Conservation (phyloP, 129 eudicot genomes). For the Flaveria bidentis region DNA sequence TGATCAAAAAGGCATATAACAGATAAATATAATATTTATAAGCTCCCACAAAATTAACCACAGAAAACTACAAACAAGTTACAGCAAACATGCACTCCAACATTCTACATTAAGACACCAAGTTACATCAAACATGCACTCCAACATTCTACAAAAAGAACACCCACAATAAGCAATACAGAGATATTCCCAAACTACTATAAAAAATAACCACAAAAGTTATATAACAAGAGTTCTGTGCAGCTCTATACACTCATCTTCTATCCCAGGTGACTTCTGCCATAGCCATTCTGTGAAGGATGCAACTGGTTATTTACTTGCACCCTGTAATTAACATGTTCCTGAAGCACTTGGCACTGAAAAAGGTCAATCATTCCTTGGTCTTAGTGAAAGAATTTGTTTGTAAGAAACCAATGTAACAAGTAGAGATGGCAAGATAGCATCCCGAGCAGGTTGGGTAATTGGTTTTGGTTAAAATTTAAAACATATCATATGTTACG, state of each 20-base stretch:
- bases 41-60: constrained; percentile 20
- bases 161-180: constrained; percentile 25
- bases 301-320: constrained; percentile 7
- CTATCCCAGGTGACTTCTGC: constrained; percentile 26
- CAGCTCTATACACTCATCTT: constrained; percentile 30
- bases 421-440: constrained; percentile 16
- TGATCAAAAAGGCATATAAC: constrained; percentile 3
- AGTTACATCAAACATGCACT: constrained; percentile 9
- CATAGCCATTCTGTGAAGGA: constrained; percentile 22
- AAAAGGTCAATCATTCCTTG: background rate
- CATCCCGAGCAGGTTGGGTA: background rate
- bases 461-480: background rate
- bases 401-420: background rate
- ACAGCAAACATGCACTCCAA: constrained; percentile 14
- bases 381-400: background rate
- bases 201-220: constrained; percentile 15
- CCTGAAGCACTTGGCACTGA: background rate
- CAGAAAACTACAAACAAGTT: constrained; percentile 7
- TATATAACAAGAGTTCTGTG: constrained; percentile 23
- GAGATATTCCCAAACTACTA: constrained; percentile 9
- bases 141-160: constrained; percentile 22
- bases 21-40: background rate
- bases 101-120: constrained; percentile 4
- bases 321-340: constrained; percentile 12
- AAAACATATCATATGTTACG: background rate